Base-by-base conservation (phyloP, 345 rosid species). In the Punica granatum region DNA sequence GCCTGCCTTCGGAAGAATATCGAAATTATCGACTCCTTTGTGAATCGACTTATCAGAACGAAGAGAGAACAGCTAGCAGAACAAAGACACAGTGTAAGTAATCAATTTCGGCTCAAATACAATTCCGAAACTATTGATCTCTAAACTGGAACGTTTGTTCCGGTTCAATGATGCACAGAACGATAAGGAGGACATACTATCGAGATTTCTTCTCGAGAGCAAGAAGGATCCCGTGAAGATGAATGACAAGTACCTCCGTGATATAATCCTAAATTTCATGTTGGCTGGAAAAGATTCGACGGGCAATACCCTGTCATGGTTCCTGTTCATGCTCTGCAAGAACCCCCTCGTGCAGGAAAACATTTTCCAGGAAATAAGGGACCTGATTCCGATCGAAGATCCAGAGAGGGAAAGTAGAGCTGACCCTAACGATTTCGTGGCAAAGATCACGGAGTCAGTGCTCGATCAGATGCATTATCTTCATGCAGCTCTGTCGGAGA, bases 401-500 rank as follows among this genome's bases (percentile, higher is more conserved):
- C 58, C 58, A 3, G 69, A 67, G 48, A 13, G n/a, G 1, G 70
- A 61, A 46, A 34, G 63, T 33, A 71, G 72, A 43, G 74, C 64
- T 8, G 53, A 73, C 34, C 69, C 72, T 10, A 76, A 78, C 30
- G 81, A 72, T 25, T 88, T 89, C 56, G 35, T 80, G 32, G 66
- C 75, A 30, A 74, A 76, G 23, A 63, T 88, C 53, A 80, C 75
- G 0, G 86, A 83, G 71, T 74, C 33, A 34, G 73, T 67, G 26
- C 85, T 88, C 10, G 86, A 87, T 18, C 44, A 65, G 60, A 84
- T 88, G 94, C 91, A 88, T 26, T 89, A 89, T 75, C 95, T 92
- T 68, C 96, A 86, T 46, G 92, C 96, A 26, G 72, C 90, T 3
- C 77, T 92, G 68, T 75, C 92, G 9, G 98, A 92, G 81, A 87